Conservation (phyloP, 768 basidiomycete genomes). For the Rubroboletus satanas region DNA sequence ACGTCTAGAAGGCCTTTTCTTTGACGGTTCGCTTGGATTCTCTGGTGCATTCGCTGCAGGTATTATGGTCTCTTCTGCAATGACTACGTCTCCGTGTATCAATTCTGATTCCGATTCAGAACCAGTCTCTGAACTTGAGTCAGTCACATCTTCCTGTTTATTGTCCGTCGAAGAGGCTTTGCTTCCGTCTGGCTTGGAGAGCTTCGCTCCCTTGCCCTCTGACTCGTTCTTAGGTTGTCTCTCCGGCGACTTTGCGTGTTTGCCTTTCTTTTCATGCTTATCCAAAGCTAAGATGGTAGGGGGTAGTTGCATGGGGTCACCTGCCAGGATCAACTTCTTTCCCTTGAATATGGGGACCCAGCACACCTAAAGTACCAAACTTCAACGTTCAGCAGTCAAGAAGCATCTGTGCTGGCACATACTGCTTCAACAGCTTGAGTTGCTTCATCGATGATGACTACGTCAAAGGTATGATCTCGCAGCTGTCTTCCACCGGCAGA, state of each 20-base stretch:
- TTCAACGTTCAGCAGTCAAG: neutral
- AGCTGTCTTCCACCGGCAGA: constrained; percentile 85
- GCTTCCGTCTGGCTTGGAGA: neutral
- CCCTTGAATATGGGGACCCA: constrained; percentile 96
- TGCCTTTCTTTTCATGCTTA: constrained; percentile 34
- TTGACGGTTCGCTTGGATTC: neutral
- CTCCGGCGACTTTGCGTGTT: constrained; percentile 1
- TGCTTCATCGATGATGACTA: constrained; percentile 95
- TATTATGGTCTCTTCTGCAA: constrained; percentile 17
- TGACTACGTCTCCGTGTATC: constrained; percentile 17
- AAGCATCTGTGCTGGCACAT: constrained; percentile 18
- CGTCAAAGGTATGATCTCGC: constrained; percentile 76
- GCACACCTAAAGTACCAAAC: constrained; percentile 40
- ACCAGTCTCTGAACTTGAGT: constrained; percentile 5
- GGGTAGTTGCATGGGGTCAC: constrained; percentile 94
- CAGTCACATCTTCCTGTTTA: neutral
- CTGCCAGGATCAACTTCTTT: constrained; percentile 85
- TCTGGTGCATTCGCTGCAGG: constrained; percentile 1
- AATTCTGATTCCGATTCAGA: constrained; percentile 19
- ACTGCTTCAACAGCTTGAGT: constrained; percentile 96
- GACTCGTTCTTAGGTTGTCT: neutral
- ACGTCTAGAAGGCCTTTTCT: constrained; percentile 11
- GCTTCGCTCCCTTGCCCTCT: neutral
- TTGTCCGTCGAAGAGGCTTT: neutral
- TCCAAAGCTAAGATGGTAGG: constrained; percentile 82